Percentiles rank a stretch among this genome's conserved stretches.
Evolutionary conservation across 768 basidiomycete genomes (phyloP).

Genomic region (Trametes cubensis): DNA sequence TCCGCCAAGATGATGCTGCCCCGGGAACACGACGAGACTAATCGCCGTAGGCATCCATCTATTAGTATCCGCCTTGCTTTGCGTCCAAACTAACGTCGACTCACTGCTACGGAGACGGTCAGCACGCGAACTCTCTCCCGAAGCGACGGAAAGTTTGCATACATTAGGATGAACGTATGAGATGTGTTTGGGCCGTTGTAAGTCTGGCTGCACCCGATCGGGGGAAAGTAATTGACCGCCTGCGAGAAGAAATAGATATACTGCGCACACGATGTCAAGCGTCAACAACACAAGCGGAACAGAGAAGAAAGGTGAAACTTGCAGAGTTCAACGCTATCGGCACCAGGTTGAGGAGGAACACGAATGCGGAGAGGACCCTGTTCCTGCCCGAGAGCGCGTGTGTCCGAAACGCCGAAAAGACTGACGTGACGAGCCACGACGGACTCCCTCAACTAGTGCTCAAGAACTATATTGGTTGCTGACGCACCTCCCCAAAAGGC

Average conservation of each 20-base stretch:
- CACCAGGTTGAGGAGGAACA: not conserved
- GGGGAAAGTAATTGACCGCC: not conserved
- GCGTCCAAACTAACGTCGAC: not conserved
- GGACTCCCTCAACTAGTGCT: not conserved
- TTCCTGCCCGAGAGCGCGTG: slow-evolving; percentile 1
- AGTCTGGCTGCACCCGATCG: not conserved
- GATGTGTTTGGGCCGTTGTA: not conserved
- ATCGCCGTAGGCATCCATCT: not conserved
- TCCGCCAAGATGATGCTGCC: slow-evolving; percentile 5
- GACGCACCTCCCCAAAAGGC: slow-evolving; percentile 4
- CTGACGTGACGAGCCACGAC: not conserved
- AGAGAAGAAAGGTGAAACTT: not conserved
- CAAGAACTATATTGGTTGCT: not conserved
- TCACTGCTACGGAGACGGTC: not conserved
- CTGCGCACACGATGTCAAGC: not conserved
- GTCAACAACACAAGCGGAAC: not conserved
- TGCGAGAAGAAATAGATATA: not conserved
- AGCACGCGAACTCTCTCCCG: not conserved
- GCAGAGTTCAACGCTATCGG: not conserved
- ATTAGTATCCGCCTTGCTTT: not conserved
- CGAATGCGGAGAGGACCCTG: not conserved
- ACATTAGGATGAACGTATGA: not conserved
- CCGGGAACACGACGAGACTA: not conserved
- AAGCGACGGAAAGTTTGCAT: not conserved
- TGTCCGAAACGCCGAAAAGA: not conserved